Percentiles rank a stretch among this genome's conserved stretches.
phyloP scores from a whole-genome alignment of 2,329 filamentous ascomycete genomes.

The Alternaria sp. region DNA sequence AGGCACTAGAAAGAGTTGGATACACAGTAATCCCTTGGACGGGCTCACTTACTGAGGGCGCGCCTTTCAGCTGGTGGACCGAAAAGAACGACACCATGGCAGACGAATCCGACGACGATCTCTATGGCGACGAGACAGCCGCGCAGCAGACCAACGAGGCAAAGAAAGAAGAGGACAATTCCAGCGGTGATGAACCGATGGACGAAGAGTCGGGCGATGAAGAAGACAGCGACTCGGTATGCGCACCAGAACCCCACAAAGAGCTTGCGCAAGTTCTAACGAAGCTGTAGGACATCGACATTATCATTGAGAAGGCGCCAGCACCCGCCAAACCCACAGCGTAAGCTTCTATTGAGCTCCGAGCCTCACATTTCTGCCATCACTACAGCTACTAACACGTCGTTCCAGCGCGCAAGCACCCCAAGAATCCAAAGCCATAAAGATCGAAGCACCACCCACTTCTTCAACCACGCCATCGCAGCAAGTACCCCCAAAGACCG shows the following conservation, averaged over 20 bases:
- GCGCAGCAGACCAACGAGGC: constrained; percentile 27
- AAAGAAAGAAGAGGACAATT: constrained; percentile 39
- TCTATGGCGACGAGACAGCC: constrained; percentile 52
- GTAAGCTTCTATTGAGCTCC: constrained; percentile 21
- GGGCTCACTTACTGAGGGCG: not conserved
- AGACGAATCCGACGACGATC: constrained; percentile 61
- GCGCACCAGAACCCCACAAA: constrained; percentile 18
- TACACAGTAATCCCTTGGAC: not conserved
- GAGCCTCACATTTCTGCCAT: not conserved
- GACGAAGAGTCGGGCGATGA: constrained; percentile 56
- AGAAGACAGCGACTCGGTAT: constrained; percentile 54
- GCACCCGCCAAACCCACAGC: constrained; percentile 47
- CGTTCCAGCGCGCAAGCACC: constrained; percentile 27
- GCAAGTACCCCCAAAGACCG: constrained; percentile 12
- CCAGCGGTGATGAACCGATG: constrained; percentile 53
- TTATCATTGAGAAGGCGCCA: constrained; percentile 58
- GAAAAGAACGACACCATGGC: constrained; percentile 49
- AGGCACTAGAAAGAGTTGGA: not conserved
- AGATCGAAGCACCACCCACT: constrained; percentile 43
- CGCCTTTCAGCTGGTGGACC: not conserved
- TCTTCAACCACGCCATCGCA: constrained; percentile 27
- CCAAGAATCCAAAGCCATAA: constrained; percentile 46
- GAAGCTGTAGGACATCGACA: constrained; percentile 56
- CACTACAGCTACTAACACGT: constrained; percentile 21
- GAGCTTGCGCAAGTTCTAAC: constrained; percentile 25